A percentile compares a stretch with the other conserved stretches of the same genome.
phyloP scores from a whole-genome alignment of 2,329 filamentous ascomycete genomes.

The Beauveria brongniartii region DNA sequence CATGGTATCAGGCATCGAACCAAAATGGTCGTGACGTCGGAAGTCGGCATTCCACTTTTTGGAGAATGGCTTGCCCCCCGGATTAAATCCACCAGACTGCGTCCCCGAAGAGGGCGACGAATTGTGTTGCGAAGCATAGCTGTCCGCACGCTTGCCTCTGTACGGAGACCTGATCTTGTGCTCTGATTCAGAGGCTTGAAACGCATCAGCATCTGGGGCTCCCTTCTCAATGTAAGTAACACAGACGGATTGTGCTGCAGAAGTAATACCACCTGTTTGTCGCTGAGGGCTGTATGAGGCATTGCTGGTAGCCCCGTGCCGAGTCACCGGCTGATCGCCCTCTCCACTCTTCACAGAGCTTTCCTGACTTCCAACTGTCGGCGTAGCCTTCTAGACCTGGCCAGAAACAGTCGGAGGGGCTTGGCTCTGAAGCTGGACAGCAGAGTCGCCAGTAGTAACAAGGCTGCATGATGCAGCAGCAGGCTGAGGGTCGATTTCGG shows the following conservation, averaged over 20 bases:
- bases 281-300: not conserved
- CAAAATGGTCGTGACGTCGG: not conserved
- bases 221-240: not conserved
- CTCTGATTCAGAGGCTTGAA: not conserved
- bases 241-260: not conserved
- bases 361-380: not conserved
- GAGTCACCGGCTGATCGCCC: not conserved
- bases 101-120: not conserved
- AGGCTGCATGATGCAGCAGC: not conserved
- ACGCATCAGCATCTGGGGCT: too few relatives aligned
- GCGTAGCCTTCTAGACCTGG: not conserved
- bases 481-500: not conserved
- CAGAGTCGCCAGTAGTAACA: not conserved
- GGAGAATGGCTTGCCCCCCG: not conserved
- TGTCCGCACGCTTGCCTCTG: not conserved
- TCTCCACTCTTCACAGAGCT: not conserved
- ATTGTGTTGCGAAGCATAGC: not conserved
- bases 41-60: not conserved
- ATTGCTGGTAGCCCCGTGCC: not conserved
- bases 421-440: not conserved
- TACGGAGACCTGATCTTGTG: not conserved
- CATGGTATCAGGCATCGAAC: not conserved
- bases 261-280: not conserved
- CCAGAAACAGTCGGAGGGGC: not conserved
- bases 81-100: not conserved